Evolutionary conservation across 1,139 yeast genomes (phyloP).

Genomic region (Arxiozyma slooffiae): DNA sequence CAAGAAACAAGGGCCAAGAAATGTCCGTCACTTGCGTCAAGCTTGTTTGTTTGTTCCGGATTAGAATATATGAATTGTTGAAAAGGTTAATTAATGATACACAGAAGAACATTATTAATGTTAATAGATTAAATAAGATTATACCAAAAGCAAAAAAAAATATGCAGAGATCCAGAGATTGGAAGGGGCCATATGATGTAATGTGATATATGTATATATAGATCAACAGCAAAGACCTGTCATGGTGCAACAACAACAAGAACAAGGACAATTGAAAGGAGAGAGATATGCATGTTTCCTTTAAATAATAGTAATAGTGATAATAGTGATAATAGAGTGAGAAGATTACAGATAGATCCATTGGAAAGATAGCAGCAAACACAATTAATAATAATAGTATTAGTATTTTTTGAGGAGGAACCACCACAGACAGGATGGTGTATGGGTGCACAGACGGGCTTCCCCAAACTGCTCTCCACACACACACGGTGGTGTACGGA

Average conservation of each 20-base stretch:
- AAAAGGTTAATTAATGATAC: slow-evolving; percentile 53
- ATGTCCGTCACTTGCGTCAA: slow-evolving; percentile 54
- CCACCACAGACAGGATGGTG: neutral
- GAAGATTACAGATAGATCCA: slow-evolving; percentile 18
- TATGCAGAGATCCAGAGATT: neutral
- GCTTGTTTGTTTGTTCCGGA: slow-evolving; percentile 57
- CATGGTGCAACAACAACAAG: neutral
- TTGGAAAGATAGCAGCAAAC: neutral
- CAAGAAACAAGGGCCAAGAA: slow-evolving; percentile 66
- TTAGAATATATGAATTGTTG: slow-evolving; percentile 16
- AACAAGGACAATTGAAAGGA: neutral
- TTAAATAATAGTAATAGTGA: slow-evolving; percentile 24
- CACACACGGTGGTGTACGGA: too few species aligned
- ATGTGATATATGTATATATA: neutral
- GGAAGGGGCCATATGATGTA: slow-evolving; percentile 1
- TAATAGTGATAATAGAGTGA: slow-evolving; percentile 24
- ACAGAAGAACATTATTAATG: slow-evolving; percentile 74
- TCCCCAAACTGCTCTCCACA: slow-evolving; percentile 32
- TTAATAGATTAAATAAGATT: slow-evolving; percentile 18
- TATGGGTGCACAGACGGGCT: neutral
- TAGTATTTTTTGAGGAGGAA: neutral
- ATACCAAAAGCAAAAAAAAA: slow-evolving; percentile 1
- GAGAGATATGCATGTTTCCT: neutral
- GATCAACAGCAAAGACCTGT: neutral
- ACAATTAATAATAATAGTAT: neutral